A percentile compares a stretch with the other conserved stretches of the same genome.
These are phyloP conservation scores for Fusarium pseudograminearum DNA, from an alignment of 2,329 filamentous ascomycete genomes.

Conservation along the genomic window DNA sequence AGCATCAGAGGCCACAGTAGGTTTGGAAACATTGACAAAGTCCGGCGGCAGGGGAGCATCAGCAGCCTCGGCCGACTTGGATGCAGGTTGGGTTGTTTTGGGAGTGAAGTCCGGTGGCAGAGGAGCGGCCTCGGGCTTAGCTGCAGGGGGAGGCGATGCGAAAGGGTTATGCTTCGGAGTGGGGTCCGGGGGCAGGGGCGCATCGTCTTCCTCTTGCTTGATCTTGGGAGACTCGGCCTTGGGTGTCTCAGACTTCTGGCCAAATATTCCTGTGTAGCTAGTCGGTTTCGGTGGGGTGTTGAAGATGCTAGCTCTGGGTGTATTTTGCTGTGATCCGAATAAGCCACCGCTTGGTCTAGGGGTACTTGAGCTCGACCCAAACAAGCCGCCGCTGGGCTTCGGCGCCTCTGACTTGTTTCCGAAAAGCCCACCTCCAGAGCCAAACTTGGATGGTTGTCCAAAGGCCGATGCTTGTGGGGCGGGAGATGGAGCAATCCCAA, in stretches of 20 bases:
- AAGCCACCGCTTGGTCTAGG: constrained; percentile 35
- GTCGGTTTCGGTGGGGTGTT: constrained; percentile 41
- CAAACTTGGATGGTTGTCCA: constrained; percentile 51
- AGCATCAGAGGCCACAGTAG: constrained; percentile 22
- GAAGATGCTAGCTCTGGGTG: constrained; percentile 41
- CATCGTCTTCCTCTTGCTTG: constrained; percentile 54
- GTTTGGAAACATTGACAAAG: constrained; percentile 44
- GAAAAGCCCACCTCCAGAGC: constrained; percentile 47
- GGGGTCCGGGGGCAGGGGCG: constrained; percentile 66
- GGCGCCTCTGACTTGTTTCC: constrained; percentile 44
- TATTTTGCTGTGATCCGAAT: constrained; percentile 42
- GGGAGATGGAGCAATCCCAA: constrained; percentile 55
- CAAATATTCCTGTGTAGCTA: constrained; percentile 44
- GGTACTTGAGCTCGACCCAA: constrained; percentile 41
- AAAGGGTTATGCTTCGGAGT: constrained; percentile 56
- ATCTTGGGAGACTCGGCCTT: constrained; percentile 51
- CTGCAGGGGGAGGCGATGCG: constrained; percentile 49
- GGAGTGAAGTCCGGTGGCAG: constrained; percentile 58
- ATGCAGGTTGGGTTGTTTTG: constrained; percentile 23
- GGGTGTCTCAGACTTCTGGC: constrained; percentile 33
- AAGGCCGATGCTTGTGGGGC: constrained; percentile 51
- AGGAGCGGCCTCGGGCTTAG: constrained; percentile 54
- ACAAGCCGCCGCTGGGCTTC: constrained; percentile 45
- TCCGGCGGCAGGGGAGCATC: constrained; percentile 52
- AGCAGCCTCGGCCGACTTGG: constrained; percentile 24